Evolutionary conservation across 768 basidiomycete species (phyloP).

Genomic region (Lactarius evosmus): DNA sequence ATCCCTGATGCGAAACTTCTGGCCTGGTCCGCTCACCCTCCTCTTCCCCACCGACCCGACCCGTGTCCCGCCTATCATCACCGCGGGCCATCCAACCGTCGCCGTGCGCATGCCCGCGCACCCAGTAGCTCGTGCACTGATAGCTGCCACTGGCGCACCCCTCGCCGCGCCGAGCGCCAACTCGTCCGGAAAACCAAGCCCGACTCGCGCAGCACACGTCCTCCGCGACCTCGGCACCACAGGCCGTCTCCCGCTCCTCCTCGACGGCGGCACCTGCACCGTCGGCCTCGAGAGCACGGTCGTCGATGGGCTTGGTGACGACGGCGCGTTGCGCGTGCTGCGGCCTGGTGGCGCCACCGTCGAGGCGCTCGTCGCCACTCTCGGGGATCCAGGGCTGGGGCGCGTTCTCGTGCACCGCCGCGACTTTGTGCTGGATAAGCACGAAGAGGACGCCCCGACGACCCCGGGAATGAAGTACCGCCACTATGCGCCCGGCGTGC

Average conservation of each 20-base stretch:
- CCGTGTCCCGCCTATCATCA: constrained; percentile 69
- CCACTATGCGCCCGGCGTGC: constrained; percentile 91
- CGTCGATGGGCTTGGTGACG: constrained; percentile 75
- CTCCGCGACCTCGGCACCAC: constrained; percentile 71
- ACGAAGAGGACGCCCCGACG: constrained; percentile 76
- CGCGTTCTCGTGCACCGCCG: constrained; percentile 73
- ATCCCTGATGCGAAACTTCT: constrained; percentile 76
- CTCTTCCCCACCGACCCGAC: constrained; percentile 74
- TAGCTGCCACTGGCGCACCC: constrained; percentile 67
- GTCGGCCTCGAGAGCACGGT: constrained; percentile 97
- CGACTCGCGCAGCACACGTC: constrained; percentile 87
- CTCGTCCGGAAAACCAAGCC: constrained; percentile 89
- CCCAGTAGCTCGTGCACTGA: constrained; percentile 86
- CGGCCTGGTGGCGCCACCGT: constrained; percentile 91
- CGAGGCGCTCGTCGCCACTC: constrained; percentile 71
- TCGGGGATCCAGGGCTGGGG: constrained; percentile 36
- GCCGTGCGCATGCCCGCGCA: constrained; percentile 95
- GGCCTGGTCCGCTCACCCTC: constrained; percentile 93
- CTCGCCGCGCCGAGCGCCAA: constrained; percentile 96
- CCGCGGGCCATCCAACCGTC: constrained; percentile 75
- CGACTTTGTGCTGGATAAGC: constrained; percentile 62
- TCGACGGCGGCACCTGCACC: constrained; percentile 89
- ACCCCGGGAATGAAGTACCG: constrained; percentile 99
- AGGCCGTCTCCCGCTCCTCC: constrained; percentile 55
- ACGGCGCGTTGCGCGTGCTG: constrained; percentile 76